These are phyloP conservation scores for Neurospora sublineolata DNA, from an alignment of 495 filamentous ascomycete species.

Conservation along the genomic window DNA sequence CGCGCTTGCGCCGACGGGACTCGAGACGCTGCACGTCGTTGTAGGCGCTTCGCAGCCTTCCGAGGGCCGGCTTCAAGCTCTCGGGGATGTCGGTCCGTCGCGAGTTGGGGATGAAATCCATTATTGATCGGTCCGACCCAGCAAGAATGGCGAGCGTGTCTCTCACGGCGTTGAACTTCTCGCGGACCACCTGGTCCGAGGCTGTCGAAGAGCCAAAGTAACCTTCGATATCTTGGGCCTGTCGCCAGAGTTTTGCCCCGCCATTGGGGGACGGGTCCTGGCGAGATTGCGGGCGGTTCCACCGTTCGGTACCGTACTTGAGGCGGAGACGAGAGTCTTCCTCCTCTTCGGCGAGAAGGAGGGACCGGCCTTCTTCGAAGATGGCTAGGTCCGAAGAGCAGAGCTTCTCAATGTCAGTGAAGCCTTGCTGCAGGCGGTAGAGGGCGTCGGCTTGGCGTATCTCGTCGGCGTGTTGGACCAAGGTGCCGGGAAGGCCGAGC, in stretches of 20 bases:
- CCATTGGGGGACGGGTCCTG: slow-evolving; percentile 40
- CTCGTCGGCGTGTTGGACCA: slow-evolving; percentile 87
- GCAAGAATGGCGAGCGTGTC: slow-evolving; percentile 60
- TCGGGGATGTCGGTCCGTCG: slow-evolving; percentile 66
- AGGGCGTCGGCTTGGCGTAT: slow-evolving; percentile 86
- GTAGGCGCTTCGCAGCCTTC: slow-evolving; percentile 58
- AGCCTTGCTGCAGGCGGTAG: slow-evolving; percentile 57
- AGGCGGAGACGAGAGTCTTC: slow-evolving; percentile 65
- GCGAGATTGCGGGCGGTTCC: slow-evolving; percentile 57
- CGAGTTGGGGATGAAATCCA: slow-evolving; percentile 82
- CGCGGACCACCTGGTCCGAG: slow-evolving; percentile 69
- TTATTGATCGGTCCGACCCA: slow-evolving; percentile 65
- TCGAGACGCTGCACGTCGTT: slow-evolving; percentile 78
- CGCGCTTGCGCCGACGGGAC: slow-evolving; percentile 59
- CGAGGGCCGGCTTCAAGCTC: slow-evolving; percentile 65
- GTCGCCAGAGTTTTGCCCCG: slow-evolving; percentile 62
- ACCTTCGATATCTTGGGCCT: slow-evolving; percentile 68
- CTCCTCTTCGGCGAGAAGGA: slow-evolving; percentile 65
- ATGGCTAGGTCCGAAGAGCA: slow-evolving; percentile 61
- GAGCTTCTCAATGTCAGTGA: slow-evolving; percentile 78
- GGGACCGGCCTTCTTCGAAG: slow-evolving; percentile 70
- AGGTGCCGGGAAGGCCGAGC: slow-evolving; percentile 71
- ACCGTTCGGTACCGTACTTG: slow-evolving; percentile 83
- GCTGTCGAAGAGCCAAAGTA: slow-evolving; percentile 78
- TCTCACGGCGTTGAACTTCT: slow-evolving; percentile 68